Conservation (phyloP, 2,329 filamentous ascomycete species). For the Tolypocladium ovalisporum region DNA sequence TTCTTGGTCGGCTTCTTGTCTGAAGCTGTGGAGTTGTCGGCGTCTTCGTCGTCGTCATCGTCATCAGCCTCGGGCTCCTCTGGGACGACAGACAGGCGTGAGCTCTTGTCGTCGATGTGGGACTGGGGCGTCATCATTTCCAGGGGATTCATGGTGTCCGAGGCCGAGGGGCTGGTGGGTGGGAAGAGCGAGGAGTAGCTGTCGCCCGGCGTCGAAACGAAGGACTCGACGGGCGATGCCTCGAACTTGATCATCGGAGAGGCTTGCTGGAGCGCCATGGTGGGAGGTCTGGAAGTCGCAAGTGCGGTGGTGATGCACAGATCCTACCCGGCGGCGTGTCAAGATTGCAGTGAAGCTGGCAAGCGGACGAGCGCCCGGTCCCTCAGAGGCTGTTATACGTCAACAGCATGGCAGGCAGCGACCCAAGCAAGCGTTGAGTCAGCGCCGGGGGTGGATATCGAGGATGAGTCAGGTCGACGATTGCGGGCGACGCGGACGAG, state of each 20-base stretch:
- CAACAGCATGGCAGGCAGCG: conserved; percentile 12
- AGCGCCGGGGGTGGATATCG: conserved; percentile 4
- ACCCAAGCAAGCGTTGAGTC: conserved; percentile 10
- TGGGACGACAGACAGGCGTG: conserved; percentile 11
- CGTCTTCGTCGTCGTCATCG: conserved; percentile 2
- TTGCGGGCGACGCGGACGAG: conserved; percentile 8
- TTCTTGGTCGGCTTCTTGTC: conserved; percentile 79
- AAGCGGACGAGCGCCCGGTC: conserved; percentile 3
- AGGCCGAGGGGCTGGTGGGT: conserved; percentile 15
- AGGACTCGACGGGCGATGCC: conserved; percentile 41
- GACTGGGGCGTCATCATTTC: conserved; percentile 40
- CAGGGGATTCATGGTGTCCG: conserved; percentile 29
- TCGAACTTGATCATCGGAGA: conserved; percentile 41
- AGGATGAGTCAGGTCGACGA: conserved; percentile 11
- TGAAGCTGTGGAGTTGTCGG: conserved; percentile 7
- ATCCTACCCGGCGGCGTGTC: background rate
- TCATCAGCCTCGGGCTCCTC: conserved; percentile 10
- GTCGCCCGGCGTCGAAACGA: conserved; percentile 39
- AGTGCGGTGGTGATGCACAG: conserved; percentile 6
- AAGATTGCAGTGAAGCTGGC: conserved; percentile 1
- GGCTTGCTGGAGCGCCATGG: conserved; percentile 28
- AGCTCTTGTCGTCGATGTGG: conserved; percentile 18
- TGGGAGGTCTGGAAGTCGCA: conserved; percentile 5
- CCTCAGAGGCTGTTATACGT: conserved; percentile 7
- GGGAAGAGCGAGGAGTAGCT: conserved; percentile 38